Conservation (phyloP, 1,139 yeast species). For the Debaryomyces sp. region DNA sequence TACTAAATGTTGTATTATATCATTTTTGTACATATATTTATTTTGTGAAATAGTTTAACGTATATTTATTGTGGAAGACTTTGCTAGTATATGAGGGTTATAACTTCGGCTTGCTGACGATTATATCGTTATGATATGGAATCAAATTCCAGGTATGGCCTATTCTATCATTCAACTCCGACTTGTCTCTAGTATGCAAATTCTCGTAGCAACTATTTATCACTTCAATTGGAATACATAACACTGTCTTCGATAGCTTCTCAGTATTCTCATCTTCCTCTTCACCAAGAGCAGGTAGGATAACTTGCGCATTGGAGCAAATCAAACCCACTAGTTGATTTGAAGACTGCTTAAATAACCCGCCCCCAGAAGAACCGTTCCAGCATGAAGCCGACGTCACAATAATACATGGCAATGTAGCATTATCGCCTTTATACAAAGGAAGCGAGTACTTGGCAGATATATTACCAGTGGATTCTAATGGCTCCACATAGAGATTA, state of each 20-base stretch:
- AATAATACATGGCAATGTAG: conserved; percentile 37
- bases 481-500: conserved; percentile 32
- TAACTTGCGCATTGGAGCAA: conserved; percentile 61
- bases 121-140: conserved; percentile 24
- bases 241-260: conserved; percentile 30
- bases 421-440: conserved; percentile 9
- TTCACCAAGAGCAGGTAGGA: conserved; percentile 18
- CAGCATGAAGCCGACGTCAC: conserved; percentile 66
- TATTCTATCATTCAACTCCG: conserved; percentile 20
- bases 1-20: conserved; percentile 1
- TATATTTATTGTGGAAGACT: neutral
- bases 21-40: neutral
- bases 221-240: conserved; percentile 33
- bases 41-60: neutral
- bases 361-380: conserved; percentile 83
- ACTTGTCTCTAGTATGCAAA: conserved; percentile 1
- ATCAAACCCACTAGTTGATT: conserved; percentile 54
- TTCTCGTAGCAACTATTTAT: conserved; percentile 22
- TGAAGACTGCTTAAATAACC: conserved; percentile 40
- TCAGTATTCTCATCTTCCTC: conserved; percentile 20
- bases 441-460: conserved; percentile 27
- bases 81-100: neutral
- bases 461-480: conserved; percentile 49
- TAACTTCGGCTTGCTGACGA: conserved; percentile 17
- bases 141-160: conserved; percentile 28